Evolutionary conservation across 2,329 filamentous ascomycete species (phyloP).

Genomic region (Cladophialophora psammophila): DNA sequence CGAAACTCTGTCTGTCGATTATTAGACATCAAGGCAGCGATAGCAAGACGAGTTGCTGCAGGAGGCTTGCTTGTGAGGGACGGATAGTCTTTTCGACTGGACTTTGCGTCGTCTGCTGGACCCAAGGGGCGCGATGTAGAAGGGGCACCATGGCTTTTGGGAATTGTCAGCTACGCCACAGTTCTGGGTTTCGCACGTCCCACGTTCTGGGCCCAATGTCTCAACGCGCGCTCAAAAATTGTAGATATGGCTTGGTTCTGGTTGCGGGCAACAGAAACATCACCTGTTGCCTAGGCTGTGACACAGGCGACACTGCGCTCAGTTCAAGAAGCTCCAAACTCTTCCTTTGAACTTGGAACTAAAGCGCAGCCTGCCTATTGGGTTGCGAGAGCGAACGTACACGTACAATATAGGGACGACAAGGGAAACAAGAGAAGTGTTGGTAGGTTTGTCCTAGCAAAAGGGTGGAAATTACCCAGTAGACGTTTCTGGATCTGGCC

Average conservation of each 20-base stretch:
- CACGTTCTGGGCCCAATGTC: not conserved
- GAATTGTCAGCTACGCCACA: constrained; percentile 4
- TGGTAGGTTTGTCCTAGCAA: no score
- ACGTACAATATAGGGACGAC: no score
- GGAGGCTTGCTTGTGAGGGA: not conserved
- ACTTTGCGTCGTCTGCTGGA: not conserved
- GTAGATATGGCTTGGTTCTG: not conserved
- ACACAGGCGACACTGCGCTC: no score
- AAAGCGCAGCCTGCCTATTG: not conserved
- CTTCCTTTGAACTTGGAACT: no score
- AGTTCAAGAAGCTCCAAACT: no score
- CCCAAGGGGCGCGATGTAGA: not conserved
- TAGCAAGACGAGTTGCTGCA: not conserved
- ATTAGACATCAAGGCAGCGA: constrained; percentile 5
- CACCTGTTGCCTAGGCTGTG: no score
- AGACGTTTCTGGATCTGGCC: no score
- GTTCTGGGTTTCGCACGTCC: not conserved
- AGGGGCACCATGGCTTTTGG: not conserved
- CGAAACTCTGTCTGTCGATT: constrained; percentile 1
- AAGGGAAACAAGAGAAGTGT: no score
- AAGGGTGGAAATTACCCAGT: no score
- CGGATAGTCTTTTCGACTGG: not conserved
- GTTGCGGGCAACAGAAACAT: no score
- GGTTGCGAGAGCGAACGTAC: not conserved
- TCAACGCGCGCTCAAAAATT: not conserved